Evolutionary conservation across 2,329 filamentous ascomycete genomes (phyloP).

Genomic region (Aspergillus felis): DNA sequence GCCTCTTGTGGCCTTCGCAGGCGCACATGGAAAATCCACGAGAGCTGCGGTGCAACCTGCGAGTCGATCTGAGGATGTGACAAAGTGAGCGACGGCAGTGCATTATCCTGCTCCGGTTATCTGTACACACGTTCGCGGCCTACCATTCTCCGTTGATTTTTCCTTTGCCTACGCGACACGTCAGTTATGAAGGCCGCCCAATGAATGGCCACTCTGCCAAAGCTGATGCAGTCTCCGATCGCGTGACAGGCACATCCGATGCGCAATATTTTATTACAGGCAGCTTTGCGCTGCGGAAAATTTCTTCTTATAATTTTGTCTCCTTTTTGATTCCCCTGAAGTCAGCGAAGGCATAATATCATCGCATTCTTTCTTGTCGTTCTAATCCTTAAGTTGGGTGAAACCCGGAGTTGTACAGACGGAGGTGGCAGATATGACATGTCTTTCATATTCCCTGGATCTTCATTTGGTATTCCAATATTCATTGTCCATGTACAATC

Average conservation of each 20-base stretch:
- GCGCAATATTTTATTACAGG: background rate
- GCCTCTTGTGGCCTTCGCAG: background rate
- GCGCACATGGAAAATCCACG: background rate
- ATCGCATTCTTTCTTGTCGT: background rate
- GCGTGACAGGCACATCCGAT: background rate
- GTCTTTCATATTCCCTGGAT: constrained; percentile 13
- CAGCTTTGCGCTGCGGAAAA: background rate
- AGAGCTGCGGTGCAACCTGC: background rate
- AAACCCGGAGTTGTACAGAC: constrained; percentile 22
- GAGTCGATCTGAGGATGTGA: background rate
- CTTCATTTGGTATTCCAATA: constrained; percentile 11
- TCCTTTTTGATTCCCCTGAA: constrained; percentile 7
- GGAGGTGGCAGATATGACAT: constrained; percentile 16
- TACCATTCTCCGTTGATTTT: background rate
- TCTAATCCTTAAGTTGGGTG: constrained; percentile 6
- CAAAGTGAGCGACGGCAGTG: background rate
- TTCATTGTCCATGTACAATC: constrained; percentile 8
- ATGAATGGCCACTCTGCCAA: background rate
- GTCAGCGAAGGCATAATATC: constrained; percentile 5
- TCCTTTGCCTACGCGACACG: background rate
- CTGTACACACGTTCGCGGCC: background rate
- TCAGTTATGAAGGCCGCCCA: background rate
- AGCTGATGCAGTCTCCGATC: background rate
- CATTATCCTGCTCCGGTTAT: background rate
- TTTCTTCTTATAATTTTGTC: constrained; percentile 1